phyloP scores from a whole-genome alignment of 768 basidiomycete species.

The Naganishia onofrii region DNA sequence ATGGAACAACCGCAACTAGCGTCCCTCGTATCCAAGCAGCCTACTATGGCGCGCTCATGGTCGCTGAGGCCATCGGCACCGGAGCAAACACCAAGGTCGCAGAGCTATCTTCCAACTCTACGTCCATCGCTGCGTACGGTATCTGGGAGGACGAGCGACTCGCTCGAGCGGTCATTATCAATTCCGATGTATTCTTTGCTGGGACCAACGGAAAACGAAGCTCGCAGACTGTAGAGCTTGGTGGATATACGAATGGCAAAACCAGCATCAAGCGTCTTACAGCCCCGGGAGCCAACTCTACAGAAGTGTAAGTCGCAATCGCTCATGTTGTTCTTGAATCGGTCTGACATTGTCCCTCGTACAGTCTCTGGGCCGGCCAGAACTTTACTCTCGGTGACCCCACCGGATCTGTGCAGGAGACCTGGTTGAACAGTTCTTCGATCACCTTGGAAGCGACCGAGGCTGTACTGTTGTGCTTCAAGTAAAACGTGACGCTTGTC shows the following conservation, averaged over 20 bases:
- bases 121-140: background rate
- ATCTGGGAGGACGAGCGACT: background rate
- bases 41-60: constrained; percentile 33
- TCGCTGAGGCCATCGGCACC: constrained; percentile 34
- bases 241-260: background rate
- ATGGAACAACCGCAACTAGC: too few species aligned
- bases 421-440: background rate
- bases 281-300: background rate
- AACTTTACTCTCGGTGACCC: constrained; percentile 2
- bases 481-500: background rate
- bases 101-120: background rate
- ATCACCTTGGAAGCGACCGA: background rate
- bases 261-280: background rate
- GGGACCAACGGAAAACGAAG: background rate
- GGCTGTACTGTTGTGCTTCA: background rate
- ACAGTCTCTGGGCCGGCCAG: background rate
- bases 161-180: background rate
- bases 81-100: background rate
- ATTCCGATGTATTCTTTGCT: background rate
- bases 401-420: background rate
- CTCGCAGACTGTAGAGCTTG: background rate
- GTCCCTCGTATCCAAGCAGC: too few species aligned
- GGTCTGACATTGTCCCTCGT: background rate
- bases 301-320: background rate
- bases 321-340: background rate